These are phyloP conservation scores for Grigorovia yakushimaensis DNA, from an alignment of 805 yeast species.

Conservation along the genomic window DNA sequence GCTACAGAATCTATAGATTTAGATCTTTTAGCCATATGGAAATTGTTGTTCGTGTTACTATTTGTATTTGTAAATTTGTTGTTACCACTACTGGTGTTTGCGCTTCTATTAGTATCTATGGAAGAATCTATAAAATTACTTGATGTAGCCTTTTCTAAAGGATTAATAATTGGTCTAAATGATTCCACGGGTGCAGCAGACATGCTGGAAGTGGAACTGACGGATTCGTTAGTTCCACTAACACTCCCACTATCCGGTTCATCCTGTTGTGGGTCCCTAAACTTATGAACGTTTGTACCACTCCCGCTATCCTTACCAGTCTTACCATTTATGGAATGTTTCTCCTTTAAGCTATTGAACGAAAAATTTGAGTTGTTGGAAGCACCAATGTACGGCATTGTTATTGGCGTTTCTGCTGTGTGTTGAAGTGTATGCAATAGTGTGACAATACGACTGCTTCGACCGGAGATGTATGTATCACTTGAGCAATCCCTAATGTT, in stretches of 20 bases:
- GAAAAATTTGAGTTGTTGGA: constrained; percentile 19
- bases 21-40: constrained; percentile 4
- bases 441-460: neutral
- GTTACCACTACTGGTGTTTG: no score
- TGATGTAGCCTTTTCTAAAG: neutral
- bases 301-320: neutral
- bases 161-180: neutral
- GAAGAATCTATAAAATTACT: neutral
- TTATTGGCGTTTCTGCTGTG: no score
- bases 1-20: constrained; percentile 8
- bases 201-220: neutral
- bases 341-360: constrained; percentile 21
- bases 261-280: neutral
- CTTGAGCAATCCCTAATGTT: neutral
- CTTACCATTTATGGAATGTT: constrained; percentile 14
- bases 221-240: neutral
- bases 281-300: neutral
- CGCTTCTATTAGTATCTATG: no score
- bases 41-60: neutral
- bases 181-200: neutral
- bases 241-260: no score
- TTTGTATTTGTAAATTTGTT: constrained; percentile 1
- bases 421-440: no score
- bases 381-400: constrained; percentile 28
- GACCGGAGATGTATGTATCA: no score